Evolutionary conservation across 2,329 filamentous ascomycete genomes (phyloP), one percentile per base, ranked within the genome.

Genomic region (Colletotrichum sp.): DNA sequence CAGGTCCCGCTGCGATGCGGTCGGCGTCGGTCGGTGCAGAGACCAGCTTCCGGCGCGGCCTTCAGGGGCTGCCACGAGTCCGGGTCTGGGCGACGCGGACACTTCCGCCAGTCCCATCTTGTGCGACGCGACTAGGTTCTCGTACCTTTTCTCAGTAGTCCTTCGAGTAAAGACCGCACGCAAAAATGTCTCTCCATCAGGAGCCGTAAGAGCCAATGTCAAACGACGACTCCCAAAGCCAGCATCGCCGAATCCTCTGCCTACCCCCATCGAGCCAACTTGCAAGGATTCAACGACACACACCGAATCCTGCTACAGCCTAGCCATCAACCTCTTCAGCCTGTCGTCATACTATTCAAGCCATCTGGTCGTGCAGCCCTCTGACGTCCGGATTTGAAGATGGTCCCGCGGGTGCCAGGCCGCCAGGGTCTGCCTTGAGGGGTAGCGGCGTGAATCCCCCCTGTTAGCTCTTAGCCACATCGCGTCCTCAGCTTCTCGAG

Each of bases 31-130:
- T 48, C 34, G 55, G 60, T 26, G 55, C 32, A 26, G 34, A 67
- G 73, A 16, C 32, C 32, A 55, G 30, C 55, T 34, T 24, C 57
- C 70, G 26, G 64, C 48, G 13, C 58, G 38, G 38, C 43, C 64
- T 63, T 57, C 26, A 32, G 26, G 64, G 70, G 64, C 70, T 75
- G 73, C 70, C 73, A 73, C 70, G 70, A 75, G 73, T 38, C 38
- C 36, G 48, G 26, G 63, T 61, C 63, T 72, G 63, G 55, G 73
- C 69, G 57, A 67, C 63, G 57, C 69, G 68, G 72, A 71, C 72
- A 24, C 69, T 55, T 36, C 55, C 67, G 67, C 61, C 68, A 34
- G 26, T 63, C 70, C 16, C 16, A 48, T 32, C 64, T 60, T 73
- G 64, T 72, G 32, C 38, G 18, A 48, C 69, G 48, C 21, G 57